These are phyloP conservation scores for Pseudognaphalium luteoalbum DNA, from an alignment of 129 eudicot species.

Conservation along the genomic window DNA sequence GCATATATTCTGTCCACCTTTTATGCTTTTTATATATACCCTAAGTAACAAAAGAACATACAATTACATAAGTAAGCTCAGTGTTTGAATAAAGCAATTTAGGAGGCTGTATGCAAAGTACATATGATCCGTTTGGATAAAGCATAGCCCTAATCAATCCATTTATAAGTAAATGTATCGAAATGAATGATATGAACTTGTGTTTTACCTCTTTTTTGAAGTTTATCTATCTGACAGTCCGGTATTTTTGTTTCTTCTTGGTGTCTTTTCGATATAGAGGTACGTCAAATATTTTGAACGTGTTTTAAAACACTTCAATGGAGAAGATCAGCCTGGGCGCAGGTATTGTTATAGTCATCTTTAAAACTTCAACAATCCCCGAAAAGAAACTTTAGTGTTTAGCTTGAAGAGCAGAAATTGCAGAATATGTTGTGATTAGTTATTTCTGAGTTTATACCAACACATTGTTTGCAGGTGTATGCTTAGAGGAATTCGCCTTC, in stretches of 20 bases:
- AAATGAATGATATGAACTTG: neutral
- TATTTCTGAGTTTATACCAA: neutral
- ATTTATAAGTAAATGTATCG: neutral
- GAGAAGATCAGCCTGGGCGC: constrained; percentile 97
- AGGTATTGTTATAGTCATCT: constrained; percentile 49
- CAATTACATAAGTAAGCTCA: neutral
- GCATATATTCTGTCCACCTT: neutral
- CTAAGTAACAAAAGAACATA: too few relatives aligned
- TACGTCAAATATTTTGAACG: constrained; percentile 97
- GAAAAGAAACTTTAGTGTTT: neutral
- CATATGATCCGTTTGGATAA: neutral
- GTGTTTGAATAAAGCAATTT: neutral
- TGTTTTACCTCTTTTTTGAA: neutral
- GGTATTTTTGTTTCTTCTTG: neutral
- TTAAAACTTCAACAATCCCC: neutral
- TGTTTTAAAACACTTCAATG: constrained; percentile 71
- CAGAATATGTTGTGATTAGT: neutral
- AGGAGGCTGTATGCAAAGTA: neutral
- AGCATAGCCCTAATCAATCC: neutral
- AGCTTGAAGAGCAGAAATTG: neutral
- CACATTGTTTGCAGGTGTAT: constrained; percentile 63
- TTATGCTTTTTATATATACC: neutral
- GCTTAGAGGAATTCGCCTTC: constrained; percentile 96
- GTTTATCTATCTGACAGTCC: constrained; percentile 18
- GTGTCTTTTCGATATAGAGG: constrained; percentile 46